Percentiles rank a stretch among this genome's conserved stretches.
phyloP scores from a whole-genome alignment of 176 grass and related monocot species.

The Carex kokanica region DNA sequence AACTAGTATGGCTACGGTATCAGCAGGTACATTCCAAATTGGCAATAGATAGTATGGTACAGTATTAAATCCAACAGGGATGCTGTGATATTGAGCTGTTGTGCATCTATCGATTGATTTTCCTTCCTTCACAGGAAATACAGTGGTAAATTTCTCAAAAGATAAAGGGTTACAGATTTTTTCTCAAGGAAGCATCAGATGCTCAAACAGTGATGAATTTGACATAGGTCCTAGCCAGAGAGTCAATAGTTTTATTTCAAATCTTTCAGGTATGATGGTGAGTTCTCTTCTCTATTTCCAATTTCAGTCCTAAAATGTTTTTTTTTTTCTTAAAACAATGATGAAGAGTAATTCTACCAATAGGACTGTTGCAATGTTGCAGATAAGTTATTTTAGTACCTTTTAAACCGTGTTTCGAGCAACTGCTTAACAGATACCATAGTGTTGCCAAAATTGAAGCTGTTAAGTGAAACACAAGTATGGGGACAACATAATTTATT shows the following conservation, averaged over 20 bases:
- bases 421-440: not conserved
- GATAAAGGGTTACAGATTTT: conserved; percentile 13
- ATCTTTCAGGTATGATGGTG: conserved; percentile 99
- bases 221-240: conserved; percentile 22
- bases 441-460: not conserved
- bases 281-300: conserved; percentile 45
- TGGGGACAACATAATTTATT: not conserved
- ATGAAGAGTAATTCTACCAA: not conserved
- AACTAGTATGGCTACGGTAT: not conserved
- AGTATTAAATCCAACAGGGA: not conserved
- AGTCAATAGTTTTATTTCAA: conserved; percentile 38
- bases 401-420: not conserved
- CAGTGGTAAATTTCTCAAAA: conserved; percentile 17
- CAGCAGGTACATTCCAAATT: not conserved
- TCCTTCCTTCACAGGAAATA: conserved; percentile 24
- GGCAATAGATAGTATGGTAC: not conserved
- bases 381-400: not conserved
- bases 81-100: not conserved
- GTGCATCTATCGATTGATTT: not conserved
- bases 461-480: conserved; percentile 3
- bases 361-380: not conserved
- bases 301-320: not conserved
- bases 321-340: not conserved
- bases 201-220: conserved; percentile 20
- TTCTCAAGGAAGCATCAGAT: not conserved